Conservation (phyloP, 2,329 filamentous ascomycete species). For the Drechslerella dactyloides region DNA sequence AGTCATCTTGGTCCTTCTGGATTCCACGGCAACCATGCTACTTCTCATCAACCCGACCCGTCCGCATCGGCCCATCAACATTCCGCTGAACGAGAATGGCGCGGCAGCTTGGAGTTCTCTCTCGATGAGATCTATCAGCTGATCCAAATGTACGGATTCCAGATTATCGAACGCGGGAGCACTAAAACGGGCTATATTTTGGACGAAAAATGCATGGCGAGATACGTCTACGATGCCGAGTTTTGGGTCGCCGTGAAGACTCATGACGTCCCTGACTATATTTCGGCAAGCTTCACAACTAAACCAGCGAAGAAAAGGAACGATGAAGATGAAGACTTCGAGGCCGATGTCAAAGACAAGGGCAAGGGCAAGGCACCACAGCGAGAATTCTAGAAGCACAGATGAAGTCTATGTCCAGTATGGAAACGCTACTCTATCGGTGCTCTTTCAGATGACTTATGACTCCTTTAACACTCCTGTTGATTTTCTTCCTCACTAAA, state of each 20-base stretch:
- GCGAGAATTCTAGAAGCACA: neutral
- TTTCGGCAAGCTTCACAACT: slow-evolving; percentile 23
- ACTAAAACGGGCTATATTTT: slow-evolving; percentile 82
- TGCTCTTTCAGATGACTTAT: no score
- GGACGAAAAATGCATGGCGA: slow-evolving; percentile 82
- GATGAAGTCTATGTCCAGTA: neutral
- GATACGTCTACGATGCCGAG: slow-evolving; percentile 78
- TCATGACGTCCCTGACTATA: slow-evolving; percentile 40
- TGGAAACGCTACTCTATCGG: no score
- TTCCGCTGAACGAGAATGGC: slow-evolving; percentile 11
- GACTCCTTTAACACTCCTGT: no score
- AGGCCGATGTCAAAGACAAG: neutral
- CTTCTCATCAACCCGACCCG: slow-evolving; percentile 1
- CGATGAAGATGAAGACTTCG: neutral
- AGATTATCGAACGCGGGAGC: slow-evolving; percentile 68
- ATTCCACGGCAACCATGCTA: neutral
- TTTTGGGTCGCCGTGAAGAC: slow-evolving; percentile 86
- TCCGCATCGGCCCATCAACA: slow-evolving; percentile 59
- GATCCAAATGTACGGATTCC: slow-evolving; percentile 77
- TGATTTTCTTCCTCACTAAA: no score
- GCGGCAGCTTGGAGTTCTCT: slow-evolving; percentile 83
- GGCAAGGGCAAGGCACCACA: neutral
- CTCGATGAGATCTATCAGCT: slow-evolving; percentile 85
- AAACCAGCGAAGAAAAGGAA: slow-evolving; percentile 23
- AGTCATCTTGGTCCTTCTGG: neutral